Conservation (phyloP, 805 yeast species). For the Nakazawaea sp. region DNA sequence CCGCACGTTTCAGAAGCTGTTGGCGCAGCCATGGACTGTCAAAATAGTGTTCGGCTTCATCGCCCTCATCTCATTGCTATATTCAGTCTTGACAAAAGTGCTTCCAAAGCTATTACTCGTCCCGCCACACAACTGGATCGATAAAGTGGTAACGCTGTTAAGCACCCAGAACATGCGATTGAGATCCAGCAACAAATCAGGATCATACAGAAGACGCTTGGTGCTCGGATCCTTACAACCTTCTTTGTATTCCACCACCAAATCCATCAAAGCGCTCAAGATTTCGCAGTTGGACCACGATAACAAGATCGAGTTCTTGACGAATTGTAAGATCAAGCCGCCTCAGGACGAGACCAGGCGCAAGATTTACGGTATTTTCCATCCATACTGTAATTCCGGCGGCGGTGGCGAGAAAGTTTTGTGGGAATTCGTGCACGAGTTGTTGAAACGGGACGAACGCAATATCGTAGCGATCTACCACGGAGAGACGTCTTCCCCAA, state of each 20-base stretch:
- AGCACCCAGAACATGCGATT: neutral
- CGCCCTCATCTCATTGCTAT: too few species aligned
- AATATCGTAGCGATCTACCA: slow-evolving; percentile 69
- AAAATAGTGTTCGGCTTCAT: slow-evolving; percentile 9
- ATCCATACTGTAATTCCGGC: slow-evolving; percentile 92
- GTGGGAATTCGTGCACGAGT: slow-evolving; percentile 85
- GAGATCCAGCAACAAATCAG: slow-evolving; percentile 11
- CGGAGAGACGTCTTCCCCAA: slow-evolving; percentile 51
- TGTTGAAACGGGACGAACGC: slow-evolving; percentile 40
- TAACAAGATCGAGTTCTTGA: slow-evolving; percentile 15
- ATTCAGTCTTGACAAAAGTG: slow-evolving; percentile 16
- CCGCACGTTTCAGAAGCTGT: too few species aligned
- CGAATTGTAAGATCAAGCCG: slow-evolving; percentile 22
- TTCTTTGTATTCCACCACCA: slow-evolving; percentile 22
- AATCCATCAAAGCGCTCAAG: slow-evolving; percentile 14
- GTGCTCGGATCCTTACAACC: slow-evolving; percentile 25
- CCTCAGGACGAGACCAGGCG: slow-evolving; percentile 31
- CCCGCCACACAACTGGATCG: slow-evolving; percentile 22
- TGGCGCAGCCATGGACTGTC: slow-evolving; percentile 3
- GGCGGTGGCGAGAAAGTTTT: slow-evolving; percentile 98
- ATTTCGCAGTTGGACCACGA: slow-evolving; percentile 17
- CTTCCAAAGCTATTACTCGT: slow-evolving; percentile 18
- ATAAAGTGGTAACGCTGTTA: slow-evolving; percentile 16
- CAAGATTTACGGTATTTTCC: slow-evolving; percentile 77
- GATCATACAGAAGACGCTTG: slow-evolving; percentile 23